phyloP scores from a whole-genome alignment of 208 protist genomes.

The Leishmania guyanensis region DNA sequence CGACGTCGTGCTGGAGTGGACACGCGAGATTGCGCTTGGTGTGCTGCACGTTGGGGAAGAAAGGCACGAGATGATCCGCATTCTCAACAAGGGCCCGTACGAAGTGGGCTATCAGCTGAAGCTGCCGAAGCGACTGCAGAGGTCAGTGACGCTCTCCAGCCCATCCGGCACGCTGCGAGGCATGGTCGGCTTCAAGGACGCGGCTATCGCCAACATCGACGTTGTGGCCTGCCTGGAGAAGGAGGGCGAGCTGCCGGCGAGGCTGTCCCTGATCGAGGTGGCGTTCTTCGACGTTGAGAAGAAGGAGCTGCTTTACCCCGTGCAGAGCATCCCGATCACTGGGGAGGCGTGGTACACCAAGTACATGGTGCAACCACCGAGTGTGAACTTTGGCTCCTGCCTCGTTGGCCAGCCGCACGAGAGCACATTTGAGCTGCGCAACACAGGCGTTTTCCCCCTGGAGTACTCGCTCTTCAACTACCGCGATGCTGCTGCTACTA shows the following conservation, averaged over 20 bases:
- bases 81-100: constrained; percentile 95
- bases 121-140: constrained; percentile 73
- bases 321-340: constrained; percentile 76
- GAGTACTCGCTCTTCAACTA: constrained; percentile 83
- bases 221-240: constrained; percentile 72
- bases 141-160: constrained; percentile 61
- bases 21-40: constrained; percentile 89
- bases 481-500: constrained; percentile 34
- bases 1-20: constrained; percentile 93
- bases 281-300: constrained; percentile 81
- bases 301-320: constrained; percentile 85
- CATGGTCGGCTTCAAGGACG: constrained; percentile 87
- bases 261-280: constrained; percentile 79
- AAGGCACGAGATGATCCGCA: constrained; percentile 62
- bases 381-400: constrained; percentile 96
- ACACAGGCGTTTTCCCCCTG: constrained; percentile 88
- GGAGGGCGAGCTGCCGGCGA: constrained; percentile 79
- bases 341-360: constrained; percentile 92
- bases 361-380: constrained; percentile 89
- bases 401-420: constrained; percentile 82
- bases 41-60: constrained; percentile 91
- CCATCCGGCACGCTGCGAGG: constrained; percentile 75
- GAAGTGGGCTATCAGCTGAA: constrained; percentile 90
- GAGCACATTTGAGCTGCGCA: constrained; percentile 87
- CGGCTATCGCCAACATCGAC: constrained; percentile 80